Base-by-base conservation (phyloP, 1,284 basidiomycete species). In the Coniferiporia sulphurascens region DNA sequence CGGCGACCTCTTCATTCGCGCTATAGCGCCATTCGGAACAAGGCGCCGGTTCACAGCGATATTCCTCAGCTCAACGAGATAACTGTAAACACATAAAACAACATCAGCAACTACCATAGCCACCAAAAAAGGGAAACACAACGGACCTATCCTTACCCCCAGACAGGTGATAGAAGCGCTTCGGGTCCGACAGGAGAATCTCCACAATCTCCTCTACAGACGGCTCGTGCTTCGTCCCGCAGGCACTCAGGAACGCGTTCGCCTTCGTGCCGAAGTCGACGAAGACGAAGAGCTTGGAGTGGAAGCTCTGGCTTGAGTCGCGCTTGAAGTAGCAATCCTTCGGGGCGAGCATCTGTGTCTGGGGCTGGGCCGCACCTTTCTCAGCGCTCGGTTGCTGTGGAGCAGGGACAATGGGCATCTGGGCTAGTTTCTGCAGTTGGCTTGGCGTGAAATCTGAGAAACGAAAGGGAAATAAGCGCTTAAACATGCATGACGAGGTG, bases 181-280 rank as follows among this genome's bases (percentile, higher is more conserved):
- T 76, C 8, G 91, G 91, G 68, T 89, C 77, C 1, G 76, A 75
- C 34, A 91, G 71, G 32, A 92, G 70, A 46, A 83, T 87, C 58
- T 79, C 78, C 1, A 82, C 84, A 35, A 91, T 77, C 66, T 96
- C 92, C 64, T 91, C 86, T 0, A 93, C 86, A 36, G 86, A 94
- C 0, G 96, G 97, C 68, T 96, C 91, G 55, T 84, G 85, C 68
- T 87, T 88, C 17, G 95, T 93, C 19, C 96, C 96, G 66, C 92
- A 93, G 9, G 89, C 86, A 60, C 82, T 84, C 52, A 99, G 76
- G 73, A 99, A 97, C 2, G 82, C 77, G 65, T 94, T 95, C 1
- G 91, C 95, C 4, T 79, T 78, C 0, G 81, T 70, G 0, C 95
- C 96, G 71, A 96, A 98, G 72, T 98, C 89, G 51, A 98, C 84